A percentile compares a stretch with the other conserved stretches of the same genome.
These are phyloP conservation scores for Metschnikowia lochheadii DNA, from an alignment of 805 yeast species.

Conservation along the genomic window DNA sequence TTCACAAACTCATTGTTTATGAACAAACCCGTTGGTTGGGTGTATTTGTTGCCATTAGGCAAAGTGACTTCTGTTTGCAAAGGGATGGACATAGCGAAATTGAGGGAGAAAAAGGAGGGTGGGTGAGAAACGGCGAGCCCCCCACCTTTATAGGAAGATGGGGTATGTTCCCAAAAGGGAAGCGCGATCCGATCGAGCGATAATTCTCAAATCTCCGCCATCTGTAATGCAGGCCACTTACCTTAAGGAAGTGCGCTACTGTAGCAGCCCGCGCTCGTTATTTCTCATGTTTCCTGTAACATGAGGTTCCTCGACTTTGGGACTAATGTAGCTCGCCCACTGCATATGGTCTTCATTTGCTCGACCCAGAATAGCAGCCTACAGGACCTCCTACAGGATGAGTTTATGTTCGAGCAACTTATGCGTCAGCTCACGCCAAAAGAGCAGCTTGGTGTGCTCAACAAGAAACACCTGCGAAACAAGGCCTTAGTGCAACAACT, in stretches of 20 bases:
- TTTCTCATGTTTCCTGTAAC: neutral
- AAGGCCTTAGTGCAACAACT: constrained; percentile 44
- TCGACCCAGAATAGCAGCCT: constrained; percentile 11
- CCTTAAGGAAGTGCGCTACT: neutral
- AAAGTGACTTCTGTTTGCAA: constrained; percentile 37
- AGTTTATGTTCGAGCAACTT: constrained; percentile 45
- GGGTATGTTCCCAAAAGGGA: neutral
- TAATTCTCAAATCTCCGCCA: too few species aligned
- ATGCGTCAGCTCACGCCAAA: constrained; percentile 44
- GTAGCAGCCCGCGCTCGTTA: neutral
- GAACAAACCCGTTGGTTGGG: constrained; percentile 61
- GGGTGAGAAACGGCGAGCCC: neutral
- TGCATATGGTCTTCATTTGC: constrained; percentile 9
- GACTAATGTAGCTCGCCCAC: neutral
- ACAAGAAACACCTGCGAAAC: constrained; percentile 29
- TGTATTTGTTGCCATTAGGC: constrained; percentile 48
- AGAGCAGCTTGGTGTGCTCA: constrained; percentile 39
- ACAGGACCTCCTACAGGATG: constrained; percentile 18
- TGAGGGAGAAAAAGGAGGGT: neutral
- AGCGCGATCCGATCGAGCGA: constrained; percentile 1
- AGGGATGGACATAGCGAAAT: constrained; percentile 30
- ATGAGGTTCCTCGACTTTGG: neutral
- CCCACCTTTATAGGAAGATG: neutral
- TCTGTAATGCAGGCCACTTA: too few species aligned
- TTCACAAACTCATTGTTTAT: constrained; percentile 45